Evolutionary conservation across 108 stramenopile species (phyloP), one percentile per base, ranked within the genome.

Genomic region (Stephanodiscus minutulus): DNA sequence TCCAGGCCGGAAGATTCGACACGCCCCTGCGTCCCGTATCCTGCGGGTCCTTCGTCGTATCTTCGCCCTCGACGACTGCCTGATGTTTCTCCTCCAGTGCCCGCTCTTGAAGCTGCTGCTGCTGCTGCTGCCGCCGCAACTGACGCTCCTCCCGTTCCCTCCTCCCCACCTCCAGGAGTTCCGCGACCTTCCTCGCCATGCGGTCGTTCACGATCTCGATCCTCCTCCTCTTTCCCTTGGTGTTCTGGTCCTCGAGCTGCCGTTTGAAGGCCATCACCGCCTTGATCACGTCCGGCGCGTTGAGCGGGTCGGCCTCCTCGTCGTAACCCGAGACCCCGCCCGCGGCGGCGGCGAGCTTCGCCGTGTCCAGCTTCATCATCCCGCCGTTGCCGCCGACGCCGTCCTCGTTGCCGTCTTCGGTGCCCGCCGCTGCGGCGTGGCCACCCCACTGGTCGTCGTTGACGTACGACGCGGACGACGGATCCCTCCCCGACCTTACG

Each of bases 1-100:
- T 91, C 90, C 89, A 94, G 7, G 89, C 88, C 7, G 90, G 90
- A 33, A 88, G 77, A 76, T 93, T 93, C 59, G 89, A 91, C 36
- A 84, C 87, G 28, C 88, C 89, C 3, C 90, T 85, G 15, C 82
- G 64, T 33, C 76, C 70, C 36, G 61, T 77, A 35, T 88, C 68
- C 17, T 61, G 73, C 25, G 58, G 60, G 39, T 44, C 44, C 44
- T 66, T n/a, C n/a, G n/a, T 77, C 41, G 68, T 59, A 8, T 35
- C 48, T 13, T 29, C 65, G 17, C 64, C 67, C 31, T 57, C 41
- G 17, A 31, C 72, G 37, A 21, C 47, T 33, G 12, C 52, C 17
- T 66, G 50, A 31, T 61, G 60, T 36, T 61, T 3, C 31, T 3
- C 15, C 67, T 44, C 71, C 70, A 24, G 41, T 33, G 74, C 68